Percentiles rank a stretch among this genome's conserved stretches.
Evolutionary conservation across 805 yeast genomes (phyloP).

Genomic region (Hanseniaspora osmophila): DNA sequence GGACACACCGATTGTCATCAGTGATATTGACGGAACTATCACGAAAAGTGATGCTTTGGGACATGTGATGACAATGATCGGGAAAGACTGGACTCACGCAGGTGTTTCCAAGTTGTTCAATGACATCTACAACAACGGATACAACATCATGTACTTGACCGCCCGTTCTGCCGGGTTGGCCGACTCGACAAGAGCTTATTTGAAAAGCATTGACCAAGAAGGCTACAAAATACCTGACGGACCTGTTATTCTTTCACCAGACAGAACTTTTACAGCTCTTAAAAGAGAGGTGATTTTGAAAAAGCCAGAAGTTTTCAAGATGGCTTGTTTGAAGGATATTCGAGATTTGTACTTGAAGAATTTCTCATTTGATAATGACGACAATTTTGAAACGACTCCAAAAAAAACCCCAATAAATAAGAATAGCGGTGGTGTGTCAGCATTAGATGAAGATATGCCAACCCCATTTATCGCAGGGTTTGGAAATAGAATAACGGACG

Average conservation of each 20-base stretch:
- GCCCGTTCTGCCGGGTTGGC: constrained; percentile 95
- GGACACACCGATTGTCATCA: constrained; percentile 78
- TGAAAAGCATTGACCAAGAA: constrained; percentile 64
- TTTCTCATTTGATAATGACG: constrained; percentile 1
- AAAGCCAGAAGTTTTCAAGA: constrained; percentile 96
- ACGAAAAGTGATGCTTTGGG: constrained; percentile 97
- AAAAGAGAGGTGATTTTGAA: constrained; percentile 82
- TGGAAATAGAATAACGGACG: constrained; percentile 93
- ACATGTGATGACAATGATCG: constrained; percentile 83
- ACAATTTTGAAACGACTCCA: background rate
- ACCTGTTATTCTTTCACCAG: constrained; percentile 91
- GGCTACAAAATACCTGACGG: constrained; percentile 62
- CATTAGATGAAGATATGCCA: constrained; percentile 27
- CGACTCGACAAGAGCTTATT: constrained; percentile 75
- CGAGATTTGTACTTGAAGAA: constrained; percentile 43
- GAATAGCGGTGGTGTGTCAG: background rate
- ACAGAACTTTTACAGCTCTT: constrained; percentile 90
- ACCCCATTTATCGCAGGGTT: constrained; percentile 96
- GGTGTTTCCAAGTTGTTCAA: constrained; percentile 87
- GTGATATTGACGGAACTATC: constrained; percentile 96
- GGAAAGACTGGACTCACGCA: constrained; percentile 94
- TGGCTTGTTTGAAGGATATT: constrained; percentile 88
- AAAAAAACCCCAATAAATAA: constrained; percentile 1
- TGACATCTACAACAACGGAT: constrained; percentile 81
- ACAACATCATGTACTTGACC: constrained; percentile 83